Evolutionary conservation across 1,284 basidiomycete species (phyloP), one percentile per base, ranked within the genome.

Genomic region (Pseudozyma flocculosa): DNA sequence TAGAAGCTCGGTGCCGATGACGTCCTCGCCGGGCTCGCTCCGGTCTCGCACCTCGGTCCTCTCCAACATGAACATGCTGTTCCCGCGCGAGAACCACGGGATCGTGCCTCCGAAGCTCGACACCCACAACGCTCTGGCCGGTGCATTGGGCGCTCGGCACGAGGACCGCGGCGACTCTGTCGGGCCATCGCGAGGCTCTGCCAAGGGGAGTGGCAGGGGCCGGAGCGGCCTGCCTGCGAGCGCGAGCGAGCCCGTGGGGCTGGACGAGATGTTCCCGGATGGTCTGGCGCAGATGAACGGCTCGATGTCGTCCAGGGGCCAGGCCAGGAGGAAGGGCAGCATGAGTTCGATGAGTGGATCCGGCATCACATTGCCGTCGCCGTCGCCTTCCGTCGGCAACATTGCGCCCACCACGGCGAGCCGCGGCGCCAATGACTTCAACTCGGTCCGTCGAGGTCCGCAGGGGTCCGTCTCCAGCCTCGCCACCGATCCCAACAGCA

Each of bases 41-140:
- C 55, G 65, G 18, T 72, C 70, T n/a, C 54, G 50, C 22, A 59
- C 64, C 1, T 70, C 68, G 4, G 48, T 52, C 1, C 32, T 66
- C 4, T 63, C 63, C 23, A 64, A 53, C 38, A 54, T 57, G 38
- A 54, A 56, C 40, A 40, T 54, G 1, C 56, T 66, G 19, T 57
- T 55, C 24, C 56, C 65, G 1, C 48, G 64, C 37, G 56, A 65
- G 22, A 41, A 50, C 8, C 61, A 67, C 29, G 52, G 50, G 10
- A 58, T 58, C n/a, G 61, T 55, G 21, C 60, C 68, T n/a, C 70
- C 70, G 39, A 70, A 54, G 53, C 58, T 72, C 24, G 64, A 68
- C 47, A 70, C 68, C 13, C 68, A 72, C 57, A 70, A 70, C 24
- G 70, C 68, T 2, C 55, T 72, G 13, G 63, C 68, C 2, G 70